Conservation (phyloP, 768 basidiomycete genomes). For the Trametopsis cervina region DNA sequence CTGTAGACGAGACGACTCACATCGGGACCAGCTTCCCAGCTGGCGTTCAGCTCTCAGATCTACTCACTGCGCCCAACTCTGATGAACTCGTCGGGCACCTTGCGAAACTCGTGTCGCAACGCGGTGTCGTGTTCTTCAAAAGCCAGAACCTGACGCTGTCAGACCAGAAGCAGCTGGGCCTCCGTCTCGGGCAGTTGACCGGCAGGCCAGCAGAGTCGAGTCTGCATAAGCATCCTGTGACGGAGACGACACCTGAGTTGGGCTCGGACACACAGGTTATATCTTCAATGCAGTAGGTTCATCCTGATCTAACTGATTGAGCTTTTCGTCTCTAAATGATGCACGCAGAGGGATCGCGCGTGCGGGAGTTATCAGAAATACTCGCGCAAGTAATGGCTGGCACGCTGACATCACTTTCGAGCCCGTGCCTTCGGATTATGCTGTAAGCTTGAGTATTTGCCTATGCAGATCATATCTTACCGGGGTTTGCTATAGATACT, state of each 20-base stretch:
- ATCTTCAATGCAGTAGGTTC: constrained; percentile 32
- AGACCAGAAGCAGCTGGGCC: constrained; percentile 44
- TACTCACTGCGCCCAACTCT: constrained; percentile 38
- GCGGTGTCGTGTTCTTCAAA: constrained; percentile 62
- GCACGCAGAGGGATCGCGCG: constrained; percentile 31
- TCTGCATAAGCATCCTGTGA: constrained; percentile 52
- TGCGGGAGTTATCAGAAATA: constrained; percentile 24
- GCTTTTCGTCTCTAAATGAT: background rate
- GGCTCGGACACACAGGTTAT: constrained; percentile 48
- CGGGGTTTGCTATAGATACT: constrained; percentile 20
- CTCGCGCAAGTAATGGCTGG: constrained; percentile 40
- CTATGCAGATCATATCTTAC: background rate
- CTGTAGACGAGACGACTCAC: constrained; percentile 33
- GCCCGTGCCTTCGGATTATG: constrained; percentile 51
- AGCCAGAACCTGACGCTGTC: constrained; percentile 42
- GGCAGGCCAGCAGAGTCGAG: constrained; percentile 41
- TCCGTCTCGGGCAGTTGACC: constrained; percentile 39
- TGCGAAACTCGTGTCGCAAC: constrained; percentile 43
- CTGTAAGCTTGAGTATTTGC: constrained; percentile 26
- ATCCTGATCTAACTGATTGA: background rate
- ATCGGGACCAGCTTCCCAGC: constrained; percentile 48
- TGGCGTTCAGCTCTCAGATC: constrained; percentile 37
- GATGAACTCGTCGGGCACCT: constrained; percentile 49
- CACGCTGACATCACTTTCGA: constrained; percentile 60
- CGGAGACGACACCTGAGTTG: constrained; percentile 40